phyloP scores from a whole-genome alignment of 1,284 basidiomycete species.

The Cystobasidium slooffiae region DNA sequence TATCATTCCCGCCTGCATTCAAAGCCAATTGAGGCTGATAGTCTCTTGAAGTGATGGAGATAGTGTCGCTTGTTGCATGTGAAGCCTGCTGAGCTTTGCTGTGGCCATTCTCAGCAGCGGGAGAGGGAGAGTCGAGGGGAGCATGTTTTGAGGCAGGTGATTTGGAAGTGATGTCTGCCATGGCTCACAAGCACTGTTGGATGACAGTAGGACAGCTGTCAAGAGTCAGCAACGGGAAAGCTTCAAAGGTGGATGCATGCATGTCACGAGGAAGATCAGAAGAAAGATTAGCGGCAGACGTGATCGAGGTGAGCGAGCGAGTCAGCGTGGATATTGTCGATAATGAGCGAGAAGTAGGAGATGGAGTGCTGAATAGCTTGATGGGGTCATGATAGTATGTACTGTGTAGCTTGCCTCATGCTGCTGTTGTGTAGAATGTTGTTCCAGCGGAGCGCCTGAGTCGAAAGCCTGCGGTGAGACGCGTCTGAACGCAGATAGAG shows the following conservation, averaged over 20 bases:
- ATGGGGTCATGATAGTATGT: too few species aligned
- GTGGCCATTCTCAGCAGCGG: neutral
- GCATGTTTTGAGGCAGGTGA: constrained; percentile 9
- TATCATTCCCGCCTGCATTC: neutral
- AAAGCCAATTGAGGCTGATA: neutral
- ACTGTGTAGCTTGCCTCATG: too few species aligned
- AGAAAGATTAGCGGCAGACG: too few species aligned
- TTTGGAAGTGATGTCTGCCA: neutral
- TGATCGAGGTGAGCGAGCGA: too few species aligned
- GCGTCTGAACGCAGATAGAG: too few species aligned
- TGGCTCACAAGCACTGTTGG: neutral
- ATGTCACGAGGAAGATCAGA: too few species aligned
- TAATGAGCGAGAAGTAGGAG: too few species aligned
- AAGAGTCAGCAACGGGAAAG: neutral
- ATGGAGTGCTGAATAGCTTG: too few species aligned
- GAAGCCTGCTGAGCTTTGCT: neutral
- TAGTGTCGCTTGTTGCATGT: neutral
- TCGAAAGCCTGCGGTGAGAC: too few species aligned
- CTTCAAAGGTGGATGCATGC: neutral
- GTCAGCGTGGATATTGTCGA: too few species aligned
- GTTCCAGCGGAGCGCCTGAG: too few species aligned
- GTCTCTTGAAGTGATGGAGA: neutral
- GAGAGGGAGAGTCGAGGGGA: constrained; percentile 3
- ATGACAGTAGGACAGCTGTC: neutral
- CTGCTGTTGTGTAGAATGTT: too few species aligned